Base-by-base conservation (phyloP, 208 protist genomes). In the Acanthamoeba culbertsoni region DNA sequence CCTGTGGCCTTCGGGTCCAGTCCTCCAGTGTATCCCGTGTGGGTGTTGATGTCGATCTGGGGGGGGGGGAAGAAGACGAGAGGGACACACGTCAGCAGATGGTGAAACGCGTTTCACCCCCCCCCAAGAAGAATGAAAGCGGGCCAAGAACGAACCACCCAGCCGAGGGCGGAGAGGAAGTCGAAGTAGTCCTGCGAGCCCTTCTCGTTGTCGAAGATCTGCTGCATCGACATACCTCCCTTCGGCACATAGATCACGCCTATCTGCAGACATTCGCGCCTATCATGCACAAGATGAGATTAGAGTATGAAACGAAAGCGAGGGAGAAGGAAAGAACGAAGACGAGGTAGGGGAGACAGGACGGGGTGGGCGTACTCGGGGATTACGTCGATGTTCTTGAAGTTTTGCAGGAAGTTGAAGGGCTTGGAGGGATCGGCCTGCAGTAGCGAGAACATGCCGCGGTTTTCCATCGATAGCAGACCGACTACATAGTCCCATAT, bases 21-120 rank as follows among this genome's bases (percentile, higher is more conserved):
- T 16, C 86, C 86, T 1, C 86, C 86, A 31, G 45, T 57, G 43
- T 53, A 92, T 40, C 86, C 86, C 12, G 86, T 92, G 45, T 92
- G 86, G n/a, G 55, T 77, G 45, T 92, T 92, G 18, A 92, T n/a
- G 45, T 92, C 86, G 16, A 92, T 59, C 86, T 91, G 86, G n/a
- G n/a, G n/a, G n/a, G n/a, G n/a, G n/a, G n/a, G n/a, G n/a, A n/a
- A n/a, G n/a, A n/a, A n/a, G n/a, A n/a, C n/a, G n/a, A n/a, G n/a
- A n/a, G n/a, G n/a, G n/a, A n/a, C n/a, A n/a, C n/a, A n/a, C n/a
- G n/a, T n/a, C n/a, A n/a, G n/a, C n/a, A n/a, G n/a, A n/a, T n/a
- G n/a, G n/a, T n/a, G n/a, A 7, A 73, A 73, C 20, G 35, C 7
- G 35, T 40, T 40, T 73, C 14, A n/a, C 14, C 63, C 12, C n/a